phyloP scores from a whole-genome alignment of 2,329 filamentous ascomycete species.

The Colletotrichum horii region DNA sequence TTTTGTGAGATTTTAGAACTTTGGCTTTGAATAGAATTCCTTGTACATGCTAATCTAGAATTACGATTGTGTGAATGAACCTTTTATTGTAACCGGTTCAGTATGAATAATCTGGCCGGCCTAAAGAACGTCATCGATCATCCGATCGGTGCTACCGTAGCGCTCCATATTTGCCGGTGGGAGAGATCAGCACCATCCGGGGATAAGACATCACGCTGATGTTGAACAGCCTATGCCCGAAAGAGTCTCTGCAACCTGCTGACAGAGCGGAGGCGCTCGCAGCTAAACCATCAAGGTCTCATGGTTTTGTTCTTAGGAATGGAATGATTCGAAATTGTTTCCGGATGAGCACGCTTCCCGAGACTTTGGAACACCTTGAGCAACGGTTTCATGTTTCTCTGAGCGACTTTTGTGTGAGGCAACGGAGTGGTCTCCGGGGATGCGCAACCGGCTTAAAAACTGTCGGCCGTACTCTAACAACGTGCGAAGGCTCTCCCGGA shows the following conservation, averaged over 20 bases:
- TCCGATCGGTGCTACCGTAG: background rate
- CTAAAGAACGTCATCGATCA: constrained; percentile 10
- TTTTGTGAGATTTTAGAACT: background rate
- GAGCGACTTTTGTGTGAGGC: background rate
- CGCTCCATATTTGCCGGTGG: background rate
- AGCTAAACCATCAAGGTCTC: background rate
- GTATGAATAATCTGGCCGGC: background rate
- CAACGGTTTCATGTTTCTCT: background rate
- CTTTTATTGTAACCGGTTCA: background rate
- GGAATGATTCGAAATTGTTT: background rate
- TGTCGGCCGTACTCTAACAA: background rate
- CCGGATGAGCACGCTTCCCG: background rate
- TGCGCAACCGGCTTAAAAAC: background rate
- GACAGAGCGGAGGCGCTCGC: background rate
- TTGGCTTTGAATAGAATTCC: background rate
- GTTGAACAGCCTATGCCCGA: background rate
- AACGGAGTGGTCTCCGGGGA: background rate
- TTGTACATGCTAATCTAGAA: background rate
- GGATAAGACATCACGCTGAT: background rate
- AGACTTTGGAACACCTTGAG: background rate
- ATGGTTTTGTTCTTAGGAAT: background rate
- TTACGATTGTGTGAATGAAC: too few species aligned
- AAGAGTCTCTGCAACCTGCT: background rate
- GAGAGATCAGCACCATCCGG: background rate
- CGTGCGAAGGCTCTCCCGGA: background rate